phyloP scores from a whole-genome alignment of 1,139 yeast genomes.

The Lodderomyces parapsilosis region DNA sequence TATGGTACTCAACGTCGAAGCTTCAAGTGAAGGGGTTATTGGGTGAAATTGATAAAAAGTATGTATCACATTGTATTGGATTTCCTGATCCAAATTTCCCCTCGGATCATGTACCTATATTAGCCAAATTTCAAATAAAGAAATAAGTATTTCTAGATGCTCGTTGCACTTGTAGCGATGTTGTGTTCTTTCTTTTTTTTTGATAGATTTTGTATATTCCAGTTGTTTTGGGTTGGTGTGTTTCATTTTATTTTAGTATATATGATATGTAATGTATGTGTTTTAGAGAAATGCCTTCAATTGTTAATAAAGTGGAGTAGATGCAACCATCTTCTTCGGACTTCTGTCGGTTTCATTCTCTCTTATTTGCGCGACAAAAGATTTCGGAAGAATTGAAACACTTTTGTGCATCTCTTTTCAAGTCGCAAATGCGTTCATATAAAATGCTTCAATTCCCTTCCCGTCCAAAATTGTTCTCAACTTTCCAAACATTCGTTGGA shows the following conservation, averaged over 20 bases:
- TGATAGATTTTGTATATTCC: no score
- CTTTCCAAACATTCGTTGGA: background rate
- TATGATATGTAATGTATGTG: background rate
- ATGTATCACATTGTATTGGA: constrained; percentile 76
- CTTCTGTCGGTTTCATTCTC: background rate
- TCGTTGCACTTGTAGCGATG: no score
- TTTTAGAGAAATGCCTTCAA: background rate
- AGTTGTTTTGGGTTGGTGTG: background rate
- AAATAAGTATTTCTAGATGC: constrained; percentile 28
- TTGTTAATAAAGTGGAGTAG: no score
- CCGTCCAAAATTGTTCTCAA: background rate
- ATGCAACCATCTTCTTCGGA: no score
- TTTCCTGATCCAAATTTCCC: constrained; percentile 94
- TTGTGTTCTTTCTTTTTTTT: no score
- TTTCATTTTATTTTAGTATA: background rate
- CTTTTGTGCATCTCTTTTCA: background rate
- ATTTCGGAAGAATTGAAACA: background rate
- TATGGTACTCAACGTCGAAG: constrained; percentile 85
- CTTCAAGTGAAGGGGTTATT: constrained; percentile 82
- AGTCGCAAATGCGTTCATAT: background rate
- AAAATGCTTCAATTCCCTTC: background rate
- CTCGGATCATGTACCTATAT: constrained; percentile 88
- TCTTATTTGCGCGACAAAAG: background rate
- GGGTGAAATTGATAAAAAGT: constrained; percentile 80
- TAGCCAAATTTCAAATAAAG: constrained; percentile 73